Evolutionary conservation across 2,329 filamentous ascomycete species (phyloP).

Genomic region (Microdochium bolleyi): DNA sequence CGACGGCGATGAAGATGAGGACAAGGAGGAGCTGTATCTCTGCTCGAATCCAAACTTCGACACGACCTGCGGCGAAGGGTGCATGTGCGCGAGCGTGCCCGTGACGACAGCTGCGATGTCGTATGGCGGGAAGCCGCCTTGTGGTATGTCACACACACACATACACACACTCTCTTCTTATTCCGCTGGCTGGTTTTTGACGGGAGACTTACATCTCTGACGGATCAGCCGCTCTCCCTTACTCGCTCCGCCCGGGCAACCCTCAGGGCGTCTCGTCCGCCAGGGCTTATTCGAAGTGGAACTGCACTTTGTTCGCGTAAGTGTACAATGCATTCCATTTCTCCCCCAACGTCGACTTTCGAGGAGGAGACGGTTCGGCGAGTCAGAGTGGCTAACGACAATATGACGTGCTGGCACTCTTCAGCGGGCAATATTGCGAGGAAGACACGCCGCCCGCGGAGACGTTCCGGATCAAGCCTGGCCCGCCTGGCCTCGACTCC

Average conservation of each 20-base stretch:
- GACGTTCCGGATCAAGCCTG: not conserved
- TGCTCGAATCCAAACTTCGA: conserved; percentile 17
- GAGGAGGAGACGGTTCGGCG: no score
- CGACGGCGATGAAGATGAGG: conserved; percentile 2
- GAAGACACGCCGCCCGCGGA: not conserved
- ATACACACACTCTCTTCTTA: not conserved
- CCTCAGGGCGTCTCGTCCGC: conserved; percentile 16
- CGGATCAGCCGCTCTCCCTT: conserved; percentile 13
- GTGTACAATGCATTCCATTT: no score
- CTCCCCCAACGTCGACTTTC: no score
- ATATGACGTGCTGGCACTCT: no score
- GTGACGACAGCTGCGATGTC: conserved; percentile 7
- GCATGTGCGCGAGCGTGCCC: conserved; percentile 11
- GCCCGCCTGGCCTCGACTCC: not conserved
- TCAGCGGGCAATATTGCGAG: not conserved
- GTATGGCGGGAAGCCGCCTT: conserved; percentile 12
- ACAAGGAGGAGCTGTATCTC: conserved; percentile 12
- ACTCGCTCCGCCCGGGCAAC: conserved; percentile 12
- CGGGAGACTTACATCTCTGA: no score
- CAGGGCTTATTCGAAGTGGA: conserved; percentile 13
- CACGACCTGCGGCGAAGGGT: conserved; percentile 9
- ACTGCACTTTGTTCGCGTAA: conserved; percentile 14
- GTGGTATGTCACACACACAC: conserved; percentile 12
- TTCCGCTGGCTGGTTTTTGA: no score
- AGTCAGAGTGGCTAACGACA: no score